Base-by-base conservation (phyloP, 768 basidiomycete genomes). In the Tylopilus felleus region DNA sequence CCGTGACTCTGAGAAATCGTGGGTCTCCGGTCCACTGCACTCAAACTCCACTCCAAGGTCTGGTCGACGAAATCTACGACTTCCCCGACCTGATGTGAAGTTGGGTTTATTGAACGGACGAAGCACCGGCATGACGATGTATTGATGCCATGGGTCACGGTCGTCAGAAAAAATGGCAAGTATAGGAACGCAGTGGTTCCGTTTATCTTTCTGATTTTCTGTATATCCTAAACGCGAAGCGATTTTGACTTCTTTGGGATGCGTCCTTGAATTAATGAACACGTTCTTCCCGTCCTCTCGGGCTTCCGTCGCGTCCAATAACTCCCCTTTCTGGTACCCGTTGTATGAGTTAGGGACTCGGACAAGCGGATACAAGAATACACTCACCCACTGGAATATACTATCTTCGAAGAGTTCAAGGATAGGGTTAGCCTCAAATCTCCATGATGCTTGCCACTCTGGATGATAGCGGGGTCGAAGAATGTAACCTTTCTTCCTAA, bases 391-490 rank as follows among this genome's bases (percentile, higher is more conserved):
- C 8, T 59, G 56, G 22, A 40, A 25, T 1, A 58, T 59, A 27
- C 25, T 27, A 7, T 27, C 25, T 7, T 27, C 25, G 25, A 27
- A 59, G 4, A 2, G 23, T 42, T 47, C 13, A 25, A 22, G 49
- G 23, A 52, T 27, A 7, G 27, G 23, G 51, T 53, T 14, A 0
- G n/a, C 21, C 1, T 21, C 29, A 9, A 9, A 46, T 6, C 19
- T 54, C 70, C 72, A 74, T 0, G 69, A 72, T 8, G 71, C 63
- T 10, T 60, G 28, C 71, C 70, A 74, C 8, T 53, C 49, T 0
- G 61, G 63, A 17, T 56, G 53, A 35, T 64, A 65, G 0, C 72
- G 60, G 1, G 63, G 65, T 16, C 67, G 60, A 19, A 73, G 59
- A 1, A 55, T 36, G 21, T 66, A 70, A 0, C 69, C 64, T 8